Evolutionary conservation across 139 green algal species (phyloP), one percentile per base, ranked within the genome.

Genomic region (Spirogloea muscicola): DNA sequence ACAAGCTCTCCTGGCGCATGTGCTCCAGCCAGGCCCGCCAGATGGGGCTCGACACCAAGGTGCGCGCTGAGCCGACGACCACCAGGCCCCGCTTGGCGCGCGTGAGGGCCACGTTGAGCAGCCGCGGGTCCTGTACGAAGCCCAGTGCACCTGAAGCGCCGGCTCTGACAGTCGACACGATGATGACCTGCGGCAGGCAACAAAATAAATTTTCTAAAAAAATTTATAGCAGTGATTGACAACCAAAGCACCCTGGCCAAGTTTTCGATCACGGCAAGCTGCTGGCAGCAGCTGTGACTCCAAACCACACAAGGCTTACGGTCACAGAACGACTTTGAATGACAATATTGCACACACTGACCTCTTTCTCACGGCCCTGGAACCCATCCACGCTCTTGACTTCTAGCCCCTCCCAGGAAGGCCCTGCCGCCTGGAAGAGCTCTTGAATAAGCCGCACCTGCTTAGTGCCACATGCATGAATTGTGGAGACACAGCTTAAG

Each of bases 71-170:
- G 38, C 67, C 70, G 16, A 95, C 74, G 34, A 96, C 89, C 13
- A 94, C 71, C 33, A 96, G 76, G 2, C 81, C 89, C 2, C 78
- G 68, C 0, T 51, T 36, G 7, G 91, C 86, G 1, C 92, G 77
- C 2, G 93, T 96, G 75, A 97, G 82, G 34, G 92, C 91, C 49
- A 97, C 93, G 57, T 97, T 97, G 16, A 97, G n/a, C n/a, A 93
- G 86, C 7, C 92, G 83, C 3, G 81, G 43, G 74, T 97, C 93
- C 0, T 74, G 52, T 6, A 97, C 72, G 74, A 97, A 97, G 13
- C 93, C 93, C 1, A 97, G 64, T n/a, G n/a, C n/a, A 1, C 85
- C 79, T 2, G n/a, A 4, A 0, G 42, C 0, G 72, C 96, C 96
- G 75, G 83, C 89, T 13, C 94, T 84, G 36, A 97, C 93, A 1